Evolutionary conservation across 768 basidiomycete species (phyloP).

Genomic region (Kwoniella sp.): DNA sequence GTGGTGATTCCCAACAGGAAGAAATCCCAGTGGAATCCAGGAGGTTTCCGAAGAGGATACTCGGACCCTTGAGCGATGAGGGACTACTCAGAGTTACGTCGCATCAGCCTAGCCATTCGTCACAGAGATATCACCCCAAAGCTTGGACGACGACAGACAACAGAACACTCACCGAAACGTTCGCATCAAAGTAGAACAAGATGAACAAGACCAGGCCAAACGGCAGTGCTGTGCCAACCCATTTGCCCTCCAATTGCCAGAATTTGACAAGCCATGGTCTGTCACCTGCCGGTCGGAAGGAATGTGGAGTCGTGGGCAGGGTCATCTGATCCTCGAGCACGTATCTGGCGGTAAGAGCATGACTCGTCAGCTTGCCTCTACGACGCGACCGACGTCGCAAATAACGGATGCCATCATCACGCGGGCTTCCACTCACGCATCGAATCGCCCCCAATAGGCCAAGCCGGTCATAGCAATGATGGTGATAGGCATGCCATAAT

Average conservation of each 20-base stretch:
- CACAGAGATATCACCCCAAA: not conserved
- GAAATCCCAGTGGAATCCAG: constrained; percentile 70
- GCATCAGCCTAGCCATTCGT: too few species aligned
- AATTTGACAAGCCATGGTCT: constrained; percentile 83
- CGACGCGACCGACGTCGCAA: not conserved
- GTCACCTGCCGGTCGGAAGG: constrained; percentile 68
- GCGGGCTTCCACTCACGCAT: constrained; percentile 55
- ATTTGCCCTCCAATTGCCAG: constrained; percentile 84
- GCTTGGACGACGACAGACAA: not conserved
- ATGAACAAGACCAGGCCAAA: constrained; percentile 88
- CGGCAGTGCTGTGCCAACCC: constrained; percentile 84
- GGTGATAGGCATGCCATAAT: constrained; percentile 90
- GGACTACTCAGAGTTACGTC: constrained; percentile 61
- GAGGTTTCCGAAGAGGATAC: constrained; percentile 87
- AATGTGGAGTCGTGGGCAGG: constrained; percentile 67
- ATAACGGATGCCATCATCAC: not conserved
- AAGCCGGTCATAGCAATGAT: constrained; percentile 73
- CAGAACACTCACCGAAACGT: constrained; percentile 74
- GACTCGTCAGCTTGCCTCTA: not conserved
- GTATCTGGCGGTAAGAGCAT: constrained; percentile 57
- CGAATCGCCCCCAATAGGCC: constrained; percentile 85
- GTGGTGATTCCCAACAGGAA: constrained; percentile 89
- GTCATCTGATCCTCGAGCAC: constrained; percentile 58
- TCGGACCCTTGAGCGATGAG: constrained; percentile 87
- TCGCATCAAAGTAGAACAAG: constrained; percentile 93